Percentiles rank a stretch among this genome's conserved stretches.
These are phyloP conservation scores for Phytophthora sp. DNA, from an alignment of 352 stramenopile species.

Conservation along the genomic window DNA sequence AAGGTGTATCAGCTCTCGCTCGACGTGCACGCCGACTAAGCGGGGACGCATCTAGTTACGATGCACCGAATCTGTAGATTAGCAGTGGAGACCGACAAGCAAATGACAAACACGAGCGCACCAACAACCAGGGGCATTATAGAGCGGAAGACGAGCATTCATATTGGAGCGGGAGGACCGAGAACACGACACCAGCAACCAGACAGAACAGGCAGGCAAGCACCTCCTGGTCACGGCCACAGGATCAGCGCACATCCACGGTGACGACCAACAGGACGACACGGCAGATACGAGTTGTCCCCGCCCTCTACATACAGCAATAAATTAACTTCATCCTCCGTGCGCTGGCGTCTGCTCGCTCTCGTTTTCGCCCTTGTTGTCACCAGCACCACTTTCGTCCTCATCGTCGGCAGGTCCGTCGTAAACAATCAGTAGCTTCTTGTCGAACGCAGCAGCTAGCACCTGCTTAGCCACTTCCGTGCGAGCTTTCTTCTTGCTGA, in stretches of 20 bases:
- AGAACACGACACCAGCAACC: conserved; percentile 13
- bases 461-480: conserved; percentile 60
- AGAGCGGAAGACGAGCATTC: conserved; percentile 33
- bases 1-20: conserved; percentile 91
- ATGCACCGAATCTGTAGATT: conserved; percentile 56
- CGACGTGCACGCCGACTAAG: conserved; percentile 82
- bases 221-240: background rate
- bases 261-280: background rate
- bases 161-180: conserved; percentile 16
- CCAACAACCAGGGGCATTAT: conserved; percentile 22
- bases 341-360: conserved; percentile 13
- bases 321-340: conserved; percentile 27
- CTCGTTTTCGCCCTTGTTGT: conserved; percentile 31
- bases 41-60: conserved; percentile 16
- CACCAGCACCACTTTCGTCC: conserved; percentile 1
- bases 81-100: conserved; percentile 36
- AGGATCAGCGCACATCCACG: conserved; percentile 1
- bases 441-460: conserved; percentile 79
- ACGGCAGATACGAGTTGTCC: conserved; percentile 4
- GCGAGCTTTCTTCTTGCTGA: conserved; percentile 89
- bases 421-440: conserved; percentile 47
- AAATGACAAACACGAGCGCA: conserved; percentile 20
- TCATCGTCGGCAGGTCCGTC: conserved; percentile 41
- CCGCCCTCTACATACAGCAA: conserved; percentile 17
- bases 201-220: background rate